Base-by-base conservation (phyloP, 805 yeast species). In the Wickerhamomyces xylosicus region DNA sequence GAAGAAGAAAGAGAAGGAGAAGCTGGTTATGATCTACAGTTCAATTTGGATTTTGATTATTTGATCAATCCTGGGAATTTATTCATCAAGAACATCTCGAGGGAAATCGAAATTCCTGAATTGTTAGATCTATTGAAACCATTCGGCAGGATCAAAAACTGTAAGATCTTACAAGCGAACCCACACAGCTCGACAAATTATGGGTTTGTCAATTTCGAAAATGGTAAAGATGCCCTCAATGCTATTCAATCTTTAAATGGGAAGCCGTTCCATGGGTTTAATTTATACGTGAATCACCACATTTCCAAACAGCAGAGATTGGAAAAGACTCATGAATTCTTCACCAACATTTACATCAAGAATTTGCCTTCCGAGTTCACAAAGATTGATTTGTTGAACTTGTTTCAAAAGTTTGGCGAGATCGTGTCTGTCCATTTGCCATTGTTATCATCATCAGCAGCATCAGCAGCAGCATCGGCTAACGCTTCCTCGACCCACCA, bases 141-240 rank as follows among this genome's bases (percentile, higher is more conserved):
- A 2, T 67, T 50, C 48, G 74, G 74, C 16, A 56, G 58, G 6
- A 54, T 67, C 18, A 49, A 59, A 10, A 58, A 69, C 10, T 69
- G 74, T 45, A 72, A 72, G 47, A 61, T 72, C 11, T 66, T 72
- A 5, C 16, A 28, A n/a, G 7, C n/a, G 6, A 8, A 7, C 15
- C 31, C 31, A 7, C 13, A 5, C n/a, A 28, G 6, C 15, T 6
- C 15, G 16, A 50, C 55, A 32, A 71, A 72, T 44, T 74, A 68
- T 52, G 90, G 89, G 7, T 82, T 82, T 58, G 74, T 83, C 21
- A 79, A 79, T 52, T 82, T 67, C 52, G 55, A 64, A 21, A 58
- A 62, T 41, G 69, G 71, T 36, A 59, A 55, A 16, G 65, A 72
- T 61, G 86, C 90, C 2, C 64, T 73, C 37, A 60, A 58, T 19